These are phyloP conservation scores for Emmonsiellopsis sp. DNA, from an alignment of 2,329 filamentous ascomycete genomes.

Conservation along the genomic window DNA sequence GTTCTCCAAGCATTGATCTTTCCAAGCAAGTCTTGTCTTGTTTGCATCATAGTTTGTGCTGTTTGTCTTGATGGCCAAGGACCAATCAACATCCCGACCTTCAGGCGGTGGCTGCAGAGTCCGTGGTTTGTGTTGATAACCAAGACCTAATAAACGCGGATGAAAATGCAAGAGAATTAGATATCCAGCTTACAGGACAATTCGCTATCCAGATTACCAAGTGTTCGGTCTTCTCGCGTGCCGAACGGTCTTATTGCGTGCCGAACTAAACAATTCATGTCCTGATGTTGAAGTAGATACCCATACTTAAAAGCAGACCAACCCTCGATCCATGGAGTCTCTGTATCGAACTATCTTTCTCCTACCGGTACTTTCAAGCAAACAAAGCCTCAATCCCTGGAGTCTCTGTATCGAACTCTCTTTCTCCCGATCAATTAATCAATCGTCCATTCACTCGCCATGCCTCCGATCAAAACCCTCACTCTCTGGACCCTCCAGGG, in stretches of 20 bases:
- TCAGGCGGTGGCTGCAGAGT: too few relatives aligned
- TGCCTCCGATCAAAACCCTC: neutral
- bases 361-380: too few relatives aligned
- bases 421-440: neutral
- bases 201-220: neutral
- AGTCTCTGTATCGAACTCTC: neutral
- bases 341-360: too few relatives aligned
- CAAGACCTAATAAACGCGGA: neutral
- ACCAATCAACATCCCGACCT: too few relatives aligned
- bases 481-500: conserved; percentile 1
- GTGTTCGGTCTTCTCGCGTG: neutral
- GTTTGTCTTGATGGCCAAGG: neutral
- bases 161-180: too few relatives aligned
- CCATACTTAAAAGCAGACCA: neutral
- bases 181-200: neutral
- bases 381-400: neutral
- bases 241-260: neutral
- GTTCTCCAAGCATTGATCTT: neutral
- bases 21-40: neutral
- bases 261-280: conserved; percentile 1
- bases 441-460: neutral
- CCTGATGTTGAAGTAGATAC: conserved; percentile 1
- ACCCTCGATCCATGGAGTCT: too few relatives aligned
- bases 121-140: neutral
- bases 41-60: neutral